Evolutionary conservation across 75 land plant genomes (phyloP), one percentile per base, ranked within the genome.

Genomic region (Selaginella moellendorffii): DNA sequence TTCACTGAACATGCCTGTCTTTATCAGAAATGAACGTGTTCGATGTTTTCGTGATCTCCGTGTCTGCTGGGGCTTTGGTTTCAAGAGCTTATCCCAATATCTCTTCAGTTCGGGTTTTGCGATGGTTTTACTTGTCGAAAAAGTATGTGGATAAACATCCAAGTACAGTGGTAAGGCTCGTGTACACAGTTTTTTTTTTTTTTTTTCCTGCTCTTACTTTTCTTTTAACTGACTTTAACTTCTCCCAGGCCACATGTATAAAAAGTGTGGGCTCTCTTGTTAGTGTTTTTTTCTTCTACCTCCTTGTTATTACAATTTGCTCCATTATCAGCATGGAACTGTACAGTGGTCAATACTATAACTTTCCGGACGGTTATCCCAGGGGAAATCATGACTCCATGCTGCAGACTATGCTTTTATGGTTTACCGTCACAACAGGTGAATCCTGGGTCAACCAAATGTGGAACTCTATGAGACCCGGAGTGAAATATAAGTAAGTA

Each of bases 401-500:
- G 24, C 60, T 54, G 18, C 8, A 8, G 20, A 56, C 77, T 24
- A 63, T 64, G 64, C 1, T 65, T 25, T 66, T 71, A 24, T 75
- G 73, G 77, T 75, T 70, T 36, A 70, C 52, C 61, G 20, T 73
- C 22, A 65, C 77, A 22, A 75, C 77, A 18, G 69, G 75, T 25
- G 77, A 75, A 52, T 69, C 53, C 52, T 75, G 77, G 77, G 52
- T 66, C 18, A 65, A 70, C 51, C 68, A 75, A 58, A 62, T 75
- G 62, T 75, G 77, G 77, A 75, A 70, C 58, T 70, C 69, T 18
- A 70, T 75, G 73, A 58, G 58, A 12, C 42, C 68, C 12, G 59
- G 30, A 23, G 74, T 70, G 26, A 24, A 29, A 2, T 29, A 75
- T 52, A 69, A 62, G 77, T 75, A 30, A 56, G 59, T 36, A 36